Evolutionary conservation across 1,284 basidiomycete genomes (phyloP).

Genomic region (Sphagnurus paluster): DNA sequence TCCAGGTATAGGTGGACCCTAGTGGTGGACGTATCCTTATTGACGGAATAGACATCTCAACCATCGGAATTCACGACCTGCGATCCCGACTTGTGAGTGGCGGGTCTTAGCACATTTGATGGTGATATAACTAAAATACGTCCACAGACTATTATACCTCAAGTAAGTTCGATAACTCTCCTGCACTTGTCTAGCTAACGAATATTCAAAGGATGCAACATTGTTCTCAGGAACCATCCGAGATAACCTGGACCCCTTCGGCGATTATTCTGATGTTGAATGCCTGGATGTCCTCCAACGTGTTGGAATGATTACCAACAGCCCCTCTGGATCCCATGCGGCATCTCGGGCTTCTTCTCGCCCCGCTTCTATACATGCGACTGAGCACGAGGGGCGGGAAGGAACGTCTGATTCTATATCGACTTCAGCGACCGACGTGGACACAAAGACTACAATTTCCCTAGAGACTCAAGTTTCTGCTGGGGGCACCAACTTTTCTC

Average conservation of each 20-base stretch:
- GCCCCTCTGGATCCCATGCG: constrained; percentile 42
- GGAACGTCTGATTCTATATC: constrained; percentile 36
- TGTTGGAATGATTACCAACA: constrained; percentile 62
- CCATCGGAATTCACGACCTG: constrained; percentile 84
- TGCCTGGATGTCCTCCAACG: constrained; percentile 67
- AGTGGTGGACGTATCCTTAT: constrained; percentile 76
- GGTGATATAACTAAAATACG: not conserved
- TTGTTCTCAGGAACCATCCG: constrained; percentile 87
- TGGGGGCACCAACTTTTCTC: constrained; percentile 83
- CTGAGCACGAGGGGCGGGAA: constrained; percentile 38
- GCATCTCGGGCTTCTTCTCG: constrained; percentile 41
- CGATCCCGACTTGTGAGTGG: constrained; percentile 65
- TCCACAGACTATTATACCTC: constrained; percentile 77
- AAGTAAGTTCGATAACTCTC: constrained; percentile 37
- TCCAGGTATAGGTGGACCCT: constrained; percentile 65
- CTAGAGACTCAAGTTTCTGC: constrained; percentile 76
- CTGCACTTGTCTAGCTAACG: constrained; percentile 8
- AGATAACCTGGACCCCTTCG: constrained; percentile 88
- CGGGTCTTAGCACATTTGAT: not conserved
- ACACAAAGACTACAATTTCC: constrained; percentile 54
- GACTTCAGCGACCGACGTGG: constrained; percentile 46
- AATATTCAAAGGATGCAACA: constrained; percentile 61
- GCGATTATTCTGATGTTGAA: constrained; percentile 82
- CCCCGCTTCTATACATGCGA: constrained; percentile 42
- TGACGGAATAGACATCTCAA: constrained; percentile 88